Base-by-base conservation (phyloP, 148 eudicot species). In the Rhododendron molle region DNA sequence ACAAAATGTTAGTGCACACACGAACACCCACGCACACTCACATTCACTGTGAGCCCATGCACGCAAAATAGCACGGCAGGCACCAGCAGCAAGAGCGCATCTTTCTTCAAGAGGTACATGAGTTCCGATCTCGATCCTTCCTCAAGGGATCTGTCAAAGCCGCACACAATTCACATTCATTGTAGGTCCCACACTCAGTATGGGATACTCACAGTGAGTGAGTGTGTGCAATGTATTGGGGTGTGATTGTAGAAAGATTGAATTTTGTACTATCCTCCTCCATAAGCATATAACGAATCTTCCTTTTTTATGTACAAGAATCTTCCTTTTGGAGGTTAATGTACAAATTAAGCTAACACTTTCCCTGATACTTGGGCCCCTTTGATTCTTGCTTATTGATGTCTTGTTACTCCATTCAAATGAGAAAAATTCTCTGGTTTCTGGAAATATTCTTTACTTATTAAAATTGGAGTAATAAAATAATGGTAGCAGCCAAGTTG, bases 241-340 rank as follows among this genome's bases (percentile, higher is more conserved):
- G 54, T 50, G 16, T 13, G 4, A 3, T 50, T 0, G 54, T 2
- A 50, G 16, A 50, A 13, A 50, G 54, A 50, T 46, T 46, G 2
- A 1, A 7, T 46, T 46, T 46, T 46, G 11, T 46, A 46, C 49
- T 2, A 12, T 46, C 9, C 54, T 50, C 54, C 4, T 50, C 16
- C 7, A 56, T 20, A 20, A 69, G 74, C 15, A 69, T 13, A 7
- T 58, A 21, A 28, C 44, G 44, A 40, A 40, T 40, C 44, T 40
- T 40, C 44, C 44, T 40, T 6, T 40, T 9, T 46, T 46, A 46
- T 40, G 44, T 40, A 40, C 44, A 54, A 74, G 78, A 74, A 74
- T 74, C 78, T 74, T 71, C 34, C 20, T 74, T 72, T 74, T 74
- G 46, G 78, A 74, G 46, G 78, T 36, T 74, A 14, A 74, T 74